Evolutionary conservation across 306 rosid species (phyloP).

Genomic region (Cyclanthera cordifolia): DNA sequence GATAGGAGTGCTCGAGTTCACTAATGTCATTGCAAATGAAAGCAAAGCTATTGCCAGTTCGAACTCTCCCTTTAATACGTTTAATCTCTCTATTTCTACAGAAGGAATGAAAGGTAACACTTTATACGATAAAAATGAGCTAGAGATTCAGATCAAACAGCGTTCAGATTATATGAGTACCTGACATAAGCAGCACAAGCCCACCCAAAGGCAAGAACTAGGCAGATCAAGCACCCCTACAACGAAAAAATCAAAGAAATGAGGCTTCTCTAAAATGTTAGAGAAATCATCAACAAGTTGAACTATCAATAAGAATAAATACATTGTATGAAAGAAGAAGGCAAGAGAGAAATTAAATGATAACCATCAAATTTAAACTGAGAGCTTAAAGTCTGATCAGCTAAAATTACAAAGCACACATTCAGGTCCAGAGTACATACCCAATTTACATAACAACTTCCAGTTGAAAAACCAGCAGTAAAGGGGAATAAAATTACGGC

Average conservation of each 20-base stretch:
- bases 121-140: background rate
- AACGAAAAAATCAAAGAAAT: conserved; percentile 2
- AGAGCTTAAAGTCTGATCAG: background rate
- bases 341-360: background rate
- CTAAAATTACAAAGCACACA: background rate
- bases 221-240: conserved; percentile 76
- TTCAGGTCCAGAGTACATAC: background rate
- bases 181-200: conserved; percentile 76
- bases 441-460: background rate
- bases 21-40: conserved; percentile 66
- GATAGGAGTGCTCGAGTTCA: conserved; percentile 79
- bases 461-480: background rate
- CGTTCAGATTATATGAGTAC: conserved; percentile 22
- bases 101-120: background rate
- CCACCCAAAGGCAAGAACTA: conserved; percentile 74
- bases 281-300: background rate
- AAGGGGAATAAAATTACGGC: background rate
- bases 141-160: background rate
- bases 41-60: conserved; percentile 57
- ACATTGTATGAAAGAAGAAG: background rate
- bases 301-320: background rate
- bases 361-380: background rate
- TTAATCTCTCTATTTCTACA: conserved; percentile 72
- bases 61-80: conserved; percentile 41
- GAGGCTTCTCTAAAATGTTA: background rate